These are phyloP conservation scores for Paulinella micropora DNA, from an alignment of 78 protist genomes.

Conservation along the genomic window DNA sequence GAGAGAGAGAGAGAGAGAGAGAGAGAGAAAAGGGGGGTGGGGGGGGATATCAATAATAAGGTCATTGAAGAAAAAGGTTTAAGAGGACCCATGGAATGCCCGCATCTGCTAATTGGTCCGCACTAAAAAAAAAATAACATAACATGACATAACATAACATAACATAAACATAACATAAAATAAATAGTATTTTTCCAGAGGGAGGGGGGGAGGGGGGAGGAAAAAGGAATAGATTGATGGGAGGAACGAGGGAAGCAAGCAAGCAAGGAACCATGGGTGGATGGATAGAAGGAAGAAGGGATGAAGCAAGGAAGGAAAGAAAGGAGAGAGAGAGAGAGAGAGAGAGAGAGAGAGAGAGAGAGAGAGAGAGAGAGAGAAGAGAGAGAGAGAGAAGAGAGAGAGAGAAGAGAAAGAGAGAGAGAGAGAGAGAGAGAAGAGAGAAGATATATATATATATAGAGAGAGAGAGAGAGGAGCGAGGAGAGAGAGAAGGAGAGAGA, in stretches of 20 bases:
- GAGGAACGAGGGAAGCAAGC: too few species aligned
- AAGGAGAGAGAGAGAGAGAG: background rate
- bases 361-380: background rate
- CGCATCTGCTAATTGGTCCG: background rate
- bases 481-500: too few species aligned
- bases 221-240: background rate
- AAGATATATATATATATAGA: too few species aligned
- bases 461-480: too few species aligned
- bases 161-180: too few species aligned
- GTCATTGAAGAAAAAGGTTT: background rate
- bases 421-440: too few species aligned
- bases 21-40: background rate
- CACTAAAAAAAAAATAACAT: background rate
- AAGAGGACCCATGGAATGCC: background rate
- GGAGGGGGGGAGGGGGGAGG: background rate
- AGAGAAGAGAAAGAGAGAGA: background rate
- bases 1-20: background rate
- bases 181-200: background rate
- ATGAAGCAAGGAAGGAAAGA: background rate
- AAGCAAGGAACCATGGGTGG: background rate
- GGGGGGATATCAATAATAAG: background rate
- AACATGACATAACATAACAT: too few species aligned
- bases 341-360: background rate
- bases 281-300: too few species aligned
- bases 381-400: background rate